These are phyloP conservation scores for Paramecium sonneborni DNA, from an alignment of 73 alveolate genomes.

Conservation along the genomic window DNA sequence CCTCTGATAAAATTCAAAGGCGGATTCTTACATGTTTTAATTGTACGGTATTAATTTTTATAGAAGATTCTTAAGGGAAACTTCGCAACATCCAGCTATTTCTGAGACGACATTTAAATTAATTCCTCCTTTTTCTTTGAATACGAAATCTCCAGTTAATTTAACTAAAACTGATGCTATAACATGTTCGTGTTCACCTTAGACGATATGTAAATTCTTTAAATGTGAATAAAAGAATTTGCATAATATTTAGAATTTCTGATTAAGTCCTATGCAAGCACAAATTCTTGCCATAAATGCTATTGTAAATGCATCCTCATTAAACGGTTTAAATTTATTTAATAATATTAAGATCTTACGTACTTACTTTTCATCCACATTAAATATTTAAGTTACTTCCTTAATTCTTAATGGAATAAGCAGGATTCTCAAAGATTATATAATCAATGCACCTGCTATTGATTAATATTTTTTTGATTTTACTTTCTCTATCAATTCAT, in stretches of 20 bases:
- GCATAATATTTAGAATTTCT: background rate
- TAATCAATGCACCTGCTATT: conserved; percentile 18
- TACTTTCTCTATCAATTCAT: background rate
- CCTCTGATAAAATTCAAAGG: background rate
- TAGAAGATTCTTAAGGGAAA: background rate
- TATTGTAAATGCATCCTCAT: background rate
- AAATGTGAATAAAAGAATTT: background rate
- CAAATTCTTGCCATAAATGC: background rate
- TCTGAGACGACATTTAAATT: background rate
- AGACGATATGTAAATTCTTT: background rate
- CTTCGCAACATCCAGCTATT: conserved; percentile 48
- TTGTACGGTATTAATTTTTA: background rate
- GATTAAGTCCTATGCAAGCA: background rate
- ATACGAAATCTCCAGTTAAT: conserved; percentile 14
- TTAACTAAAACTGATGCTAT: background rate
- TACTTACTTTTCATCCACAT: background rate
- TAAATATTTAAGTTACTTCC: background rate
- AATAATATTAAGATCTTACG: background rate
- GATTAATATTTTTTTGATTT: conserved; percentile 26
- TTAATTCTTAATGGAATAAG: background rate
- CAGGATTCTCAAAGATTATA: background rate
- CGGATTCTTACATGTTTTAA: background rate
- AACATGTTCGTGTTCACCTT: conserved; percentile 28
- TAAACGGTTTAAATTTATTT: background rate
- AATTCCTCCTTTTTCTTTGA: background rate